Evolutionary conservation across 2,329 filamentous ascomycete species (phyloP).

Genomic region (Ustulina deusta): DNA sequence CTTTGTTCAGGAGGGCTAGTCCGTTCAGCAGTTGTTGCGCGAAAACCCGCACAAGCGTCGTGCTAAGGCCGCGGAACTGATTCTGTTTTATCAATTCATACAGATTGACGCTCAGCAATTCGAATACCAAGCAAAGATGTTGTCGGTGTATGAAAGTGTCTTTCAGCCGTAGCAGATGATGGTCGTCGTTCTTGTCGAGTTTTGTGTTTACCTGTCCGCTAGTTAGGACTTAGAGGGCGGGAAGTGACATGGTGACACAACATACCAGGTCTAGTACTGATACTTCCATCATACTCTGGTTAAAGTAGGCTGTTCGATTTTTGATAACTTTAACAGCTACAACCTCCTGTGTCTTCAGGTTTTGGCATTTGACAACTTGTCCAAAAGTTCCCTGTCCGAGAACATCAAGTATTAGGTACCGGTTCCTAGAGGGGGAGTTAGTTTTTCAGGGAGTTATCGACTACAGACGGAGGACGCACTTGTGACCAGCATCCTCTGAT

Average conservation of each 20-base stretch:
- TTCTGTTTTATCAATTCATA: constrained; percentile 99
- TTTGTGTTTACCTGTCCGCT: constrained; percentile 86
- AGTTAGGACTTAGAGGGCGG: constrained; percentile 44
- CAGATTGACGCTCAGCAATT: constrained; percentile 94
- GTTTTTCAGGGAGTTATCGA: constrained; percentile 18
- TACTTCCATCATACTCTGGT: constrained; percentile 99
- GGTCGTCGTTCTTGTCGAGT: constrained; percentile 98
- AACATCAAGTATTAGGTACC: constrained; percentile 96
- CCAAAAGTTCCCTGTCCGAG: constrained; percentile 97
- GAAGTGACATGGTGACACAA: constrained; percentile 15
- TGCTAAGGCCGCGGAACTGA: constrained; percentile 96
- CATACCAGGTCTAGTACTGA: constrained; percentile 93
- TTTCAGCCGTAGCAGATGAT: constrained; percentile 92
- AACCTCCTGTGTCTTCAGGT: constrained; percentile 97
- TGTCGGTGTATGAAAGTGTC: constrained; percentile 99
- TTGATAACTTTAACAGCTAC: constrained; percentile 99
- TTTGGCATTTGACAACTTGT: constrained; percentile 99
- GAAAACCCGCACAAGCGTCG: constrained; percentile 95
- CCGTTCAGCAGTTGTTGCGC: constrained; percentile 96
- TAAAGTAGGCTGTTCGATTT: constrained; percentile 98
- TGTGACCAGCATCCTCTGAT: constrained; percentile 97
- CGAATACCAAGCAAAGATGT: constrained; percentile 96
- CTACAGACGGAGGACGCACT: constrained; percentile 66
- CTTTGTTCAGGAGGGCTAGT: constrained; percentile 92
- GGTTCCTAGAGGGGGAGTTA: constrained; percentile 70